Conservation (phyloP, 495 filamentous ascomycete species). For the Antarctomyces pellizariae region DNA sequence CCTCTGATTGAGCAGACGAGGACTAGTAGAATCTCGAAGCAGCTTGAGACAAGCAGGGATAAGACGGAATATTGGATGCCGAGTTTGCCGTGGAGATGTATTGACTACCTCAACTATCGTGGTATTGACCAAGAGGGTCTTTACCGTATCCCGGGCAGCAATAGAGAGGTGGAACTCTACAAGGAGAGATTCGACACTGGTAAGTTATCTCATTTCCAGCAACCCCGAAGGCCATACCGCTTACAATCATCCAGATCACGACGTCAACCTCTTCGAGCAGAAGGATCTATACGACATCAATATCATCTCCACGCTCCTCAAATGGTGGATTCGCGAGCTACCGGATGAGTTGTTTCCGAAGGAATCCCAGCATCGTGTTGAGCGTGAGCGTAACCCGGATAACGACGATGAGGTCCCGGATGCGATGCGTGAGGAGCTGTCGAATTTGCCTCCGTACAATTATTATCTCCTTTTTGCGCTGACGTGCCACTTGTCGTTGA, state of each 20-base stretch:
- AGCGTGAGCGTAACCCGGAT: constrained; percentile 44
- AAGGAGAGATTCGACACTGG: constrained; percentile 67
- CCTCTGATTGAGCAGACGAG: constrained; percentile 67
- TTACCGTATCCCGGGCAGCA: constrained; percentile 71
- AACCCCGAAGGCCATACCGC: constrained; percentile 28
- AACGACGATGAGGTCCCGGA: constrained; percentile 58
- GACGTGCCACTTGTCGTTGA: constrained; percentile 73
- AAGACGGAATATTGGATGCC: constrained; percentile 98
- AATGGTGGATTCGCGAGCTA: constrained; percentile 82
- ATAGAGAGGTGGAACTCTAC: constrained; percentile 65
- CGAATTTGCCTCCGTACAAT: constrained; percentile 72
- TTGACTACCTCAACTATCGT: constrained; percentile 83
- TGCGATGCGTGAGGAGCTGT: constrained; percentile 67
- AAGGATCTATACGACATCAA: constrained; percentile 80
- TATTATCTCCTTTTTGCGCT: constrained; percentile 93
- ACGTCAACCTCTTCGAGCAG: constrained; percentile 68
- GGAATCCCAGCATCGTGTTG: constrained; percentile 46
- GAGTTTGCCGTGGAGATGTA: constrained; percentile 70
- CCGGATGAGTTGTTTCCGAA: constrained; percentile 80
- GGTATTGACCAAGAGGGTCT: constrained; percentile 78
- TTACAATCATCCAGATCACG: constrained; percentile 32
- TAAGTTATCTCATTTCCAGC: constrained; percentile 11
- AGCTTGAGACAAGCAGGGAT: constrained; percentile 58
- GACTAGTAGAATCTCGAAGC: constrained; percentile 66
- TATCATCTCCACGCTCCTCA: constrained; percentile 78